phyloP scores from a whole-genome alignment of 1,284 basidiomycete species.

The Taiwanofungus camphoratus region DNA sequence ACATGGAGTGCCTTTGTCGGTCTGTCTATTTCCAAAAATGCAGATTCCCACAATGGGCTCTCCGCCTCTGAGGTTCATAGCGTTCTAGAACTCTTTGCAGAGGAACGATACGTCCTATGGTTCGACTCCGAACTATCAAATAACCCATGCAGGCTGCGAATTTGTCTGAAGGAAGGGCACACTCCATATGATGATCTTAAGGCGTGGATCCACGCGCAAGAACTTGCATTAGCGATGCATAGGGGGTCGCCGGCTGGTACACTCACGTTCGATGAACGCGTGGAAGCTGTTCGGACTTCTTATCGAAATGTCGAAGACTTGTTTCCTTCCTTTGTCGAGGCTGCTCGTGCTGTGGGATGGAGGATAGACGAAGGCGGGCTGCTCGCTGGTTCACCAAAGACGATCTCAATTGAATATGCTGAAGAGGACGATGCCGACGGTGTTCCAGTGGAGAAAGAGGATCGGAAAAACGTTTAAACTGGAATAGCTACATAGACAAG shows the following conservation, averaged over 20 bases:
- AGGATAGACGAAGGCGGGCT: conserved; percentile 31
- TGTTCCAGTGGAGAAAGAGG: neutral
- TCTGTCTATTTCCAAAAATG: neutral
- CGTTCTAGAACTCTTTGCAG: conserved; percentile 28
- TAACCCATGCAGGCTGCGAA: conserved; percentile 25
- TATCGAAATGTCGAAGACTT: conserved; percentile 20
- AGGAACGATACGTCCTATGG: conserved; percentile 47
- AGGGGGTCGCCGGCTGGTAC: conserved; percentile 6
- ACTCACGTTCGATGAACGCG: conserved; percentile 10
- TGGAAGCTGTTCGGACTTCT: conserved; percentile 21
- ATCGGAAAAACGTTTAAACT: conserved; percentile 8
- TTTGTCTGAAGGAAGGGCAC: conserved; percentile 47
- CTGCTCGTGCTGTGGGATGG: conserved; percentile 31
- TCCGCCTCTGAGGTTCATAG: conserved; percentile 9
- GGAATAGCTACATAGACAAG: neutral
- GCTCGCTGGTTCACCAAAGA: conserved; percentile 31
- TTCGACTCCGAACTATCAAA: conserved; percentile 28
- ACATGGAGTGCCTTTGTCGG: neutral
- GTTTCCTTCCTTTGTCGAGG: conserved; percentile 30
- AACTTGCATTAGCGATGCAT: conserved; percentile 17
- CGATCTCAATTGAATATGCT: conserved; percentile 21
- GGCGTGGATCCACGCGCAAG: conserved; percentile 48
- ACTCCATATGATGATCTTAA: conserved; percentile 42
- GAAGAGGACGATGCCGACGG: conserved; percentile 3
- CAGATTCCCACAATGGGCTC: neutral